Evolutionary conservation across 495 filamentous ascomycete genomes (phyloP).

Genomic region (Lophiostoma macrostomum): DNA sequence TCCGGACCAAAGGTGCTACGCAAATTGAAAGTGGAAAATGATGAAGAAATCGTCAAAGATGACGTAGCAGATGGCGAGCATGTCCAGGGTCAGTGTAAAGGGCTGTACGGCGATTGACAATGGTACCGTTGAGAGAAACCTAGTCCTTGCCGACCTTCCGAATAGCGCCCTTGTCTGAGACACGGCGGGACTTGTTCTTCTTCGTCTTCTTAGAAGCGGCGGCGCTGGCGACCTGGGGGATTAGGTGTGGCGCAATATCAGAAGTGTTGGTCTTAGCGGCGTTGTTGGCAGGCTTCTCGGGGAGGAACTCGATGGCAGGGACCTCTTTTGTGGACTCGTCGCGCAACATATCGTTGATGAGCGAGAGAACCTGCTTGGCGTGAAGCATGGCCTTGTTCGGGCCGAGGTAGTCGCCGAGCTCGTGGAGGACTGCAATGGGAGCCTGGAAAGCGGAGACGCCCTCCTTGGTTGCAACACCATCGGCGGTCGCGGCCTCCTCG

Average conservation of each 20-base stretch:
- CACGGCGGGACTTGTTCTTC: neutral
- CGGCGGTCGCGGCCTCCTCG: neutral
- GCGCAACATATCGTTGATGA: constrained; percentile 14
- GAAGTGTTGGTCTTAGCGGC: neutral
- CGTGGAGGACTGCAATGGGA: constrained; percentile 18
- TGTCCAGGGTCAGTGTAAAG: no score
- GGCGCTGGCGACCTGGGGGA: neutral
- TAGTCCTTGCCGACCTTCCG: constrained; percentile 9
- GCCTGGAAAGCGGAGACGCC: constrained; percentile 14
- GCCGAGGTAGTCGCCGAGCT: constrained; percentile 10
- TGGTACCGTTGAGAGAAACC: no score
- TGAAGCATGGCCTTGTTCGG: constrained; percentile 4
- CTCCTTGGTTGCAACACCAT: neutral
- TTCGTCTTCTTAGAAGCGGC: neutral
- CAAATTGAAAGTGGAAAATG: no score
- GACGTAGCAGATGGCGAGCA: no score
- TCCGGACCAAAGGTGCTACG: no score
- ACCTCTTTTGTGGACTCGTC: constrained; percentile 14
- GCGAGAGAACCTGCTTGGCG: neutral
- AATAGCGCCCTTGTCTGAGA: constrained; percentile 6
- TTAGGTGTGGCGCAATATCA: neutral
- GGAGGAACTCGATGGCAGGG: constrained; percentile 28
- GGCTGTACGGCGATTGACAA: no score
- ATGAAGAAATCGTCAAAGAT: no score
- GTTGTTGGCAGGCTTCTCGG: neutral